Evolutionary conservation across 1,284 basidiomycete species (phyloP).

Genomic region (Coniferiporia sulphurascens): DNA sequence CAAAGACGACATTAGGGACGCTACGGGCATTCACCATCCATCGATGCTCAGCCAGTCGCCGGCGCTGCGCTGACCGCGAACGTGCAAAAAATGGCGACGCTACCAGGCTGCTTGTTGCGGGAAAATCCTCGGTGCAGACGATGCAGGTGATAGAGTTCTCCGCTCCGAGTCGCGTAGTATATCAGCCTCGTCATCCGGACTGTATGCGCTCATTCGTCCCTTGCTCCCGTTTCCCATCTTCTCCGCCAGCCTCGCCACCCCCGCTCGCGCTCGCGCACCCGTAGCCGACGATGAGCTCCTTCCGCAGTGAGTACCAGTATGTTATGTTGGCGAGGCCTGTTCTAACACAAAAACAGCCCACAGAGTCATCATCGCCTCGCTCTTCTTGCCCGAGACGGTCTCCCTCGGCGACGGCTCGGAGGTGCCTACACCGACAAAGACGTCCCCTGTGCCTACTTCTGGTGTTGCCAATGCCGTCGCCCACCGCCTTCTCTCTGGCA

Average conservation of each 20-base stretch:
- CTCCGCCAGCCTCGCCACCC: background rate
- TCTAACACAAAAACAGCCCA: constrained; percentile 36
- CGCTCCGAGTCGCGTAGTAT: background rate
- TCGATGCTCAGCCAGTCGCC: background rate
- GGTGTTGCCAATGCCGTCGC: constrained; percentile 1
- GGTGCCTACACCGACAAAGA: constrained; percentile 23
- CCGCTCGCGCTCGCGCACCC: background rate
- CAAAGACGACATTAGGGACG: background rate
- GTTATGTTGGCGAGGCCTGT: background rate
- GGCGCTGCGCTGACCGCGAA: background rate
- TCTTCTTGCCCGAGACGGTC: constrained; percentile 71
- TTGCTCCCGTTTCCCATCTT: background rate
- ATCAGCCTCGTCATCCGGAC: background rate
- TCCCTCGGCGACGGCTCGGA: constrained; percentile 53
- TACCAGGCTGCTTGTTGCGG: background rate
- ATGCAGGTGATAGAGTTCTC: background rate
- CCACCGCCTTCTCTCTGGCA: constrained; percentile 9
- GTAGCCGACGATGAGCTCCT: constrained; percentile 47
- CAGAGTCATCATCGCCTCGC: constrained; percentile 69
- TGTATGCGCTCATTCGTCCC: background rate
- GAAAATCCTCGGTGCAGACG: background rate
- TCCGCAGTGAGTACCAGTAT: constrained; percentile 31
- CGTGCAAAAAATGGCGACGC: background rate
- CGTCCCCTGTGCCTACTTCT: constrained; percentile 1
- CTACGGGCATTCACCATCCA: background rate